Base-by-base conservation (phyloP, 2,329 filamentous ascomycete species). In the Neonectria ditissima region DNA sequence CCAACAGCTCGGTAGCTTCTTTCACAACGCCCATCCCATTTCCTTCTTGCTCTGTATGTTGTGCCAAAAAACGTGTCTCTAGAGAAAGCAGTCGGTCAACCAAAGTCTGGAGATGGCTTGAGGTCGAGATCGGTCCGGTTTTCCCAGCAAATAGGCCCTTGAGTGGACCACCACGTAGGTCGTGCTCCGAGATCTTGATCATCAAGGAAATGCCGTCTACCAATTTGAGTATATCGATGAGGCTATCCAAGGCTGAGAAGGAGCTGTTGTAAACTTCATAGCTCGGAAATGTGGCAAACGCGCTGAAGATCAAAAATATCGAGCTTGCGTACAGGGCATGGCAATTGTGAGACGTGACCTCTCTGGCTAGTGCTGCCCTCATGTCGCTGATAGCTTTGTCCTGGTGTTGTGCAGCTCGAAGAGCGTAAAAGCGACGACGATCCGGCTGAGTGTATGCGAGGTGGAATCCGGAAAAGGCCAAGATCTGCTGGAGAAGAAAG, bases 241-340 rank as follows among this genome's bases (percentile, higher is more conserved):
- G 55, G 18, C 62, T 47, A 2, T 55, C 44, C 9, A 65, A 30
- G 5, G 62, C 34, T 18, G 58, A 65, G 5, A 20, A 34, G 3
- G 13, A 22, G 4, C 51, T 24, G 11, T 56, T 61, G 32, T 62
- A 52, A 14, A 37, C 44, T 4, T 66, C 65, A 9, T 62, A 62
- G 11, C 65, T 62, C 1, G 65, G 58, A 20, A 45, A 62, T 1
- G 55, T 65, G 1, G 48, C 62, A 13, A 65, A 65, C 6, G 57
- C 65, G 28, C 57, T 59, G 13, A 66, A 62, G 24, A 60, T 57
- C 4, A 66, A 32, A 10, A 65, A 66, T 39, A 66, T 56, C 2
- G 65, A 66, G 24, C 53, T 66, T n/a, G 62, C 62, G 6, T 65
- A 66, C 11, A 66, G 24, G 5, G 65, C 65, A 14, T 66, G 65